Conservation (phyloP, 2,329 filamentous ascomycete species). For the Fusarium luffae region DNA sequence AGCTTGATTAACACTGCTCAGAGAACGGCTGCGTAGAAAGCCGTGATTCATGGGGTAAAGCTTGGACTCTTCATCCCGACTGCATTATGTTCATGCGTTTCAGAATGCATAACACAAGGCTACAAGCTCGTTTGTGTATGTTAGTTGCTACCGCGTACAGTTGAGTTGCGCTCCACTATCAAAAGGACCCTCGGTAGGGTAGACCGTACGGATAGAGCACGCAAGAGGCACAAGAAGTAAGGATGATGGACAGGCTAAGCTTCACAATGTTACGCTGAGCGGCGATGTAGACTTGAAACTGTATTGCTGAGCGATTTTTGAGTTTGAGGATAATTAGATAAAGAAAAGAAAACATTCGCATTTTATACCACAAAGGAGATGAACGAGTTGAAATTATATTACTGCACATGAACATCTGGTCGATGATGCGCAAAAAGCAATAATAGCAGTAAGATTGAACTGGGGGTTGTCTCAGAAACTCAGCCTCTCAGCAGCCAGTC, state of each 20-base stretch:
- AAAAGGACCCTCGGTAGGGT: constrained; percentile 17
- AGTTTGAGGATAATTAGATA: not conserved
- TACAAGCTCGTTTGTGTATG: constrained; percentile 7
- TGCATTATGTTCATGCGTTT: constrained; percentile 19
- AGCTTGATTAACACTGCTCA: not conserved
- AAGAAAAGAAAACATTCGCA: constrained; percentile 2
- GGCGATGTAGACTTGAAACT: constrained; percentile 27
- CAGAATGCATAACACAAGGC: not conserved
- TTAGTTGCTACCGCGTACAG: not conserved
- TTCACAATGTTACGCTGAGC: constrained; percentile 35
- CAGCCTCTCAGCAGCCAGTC: constrained; percentile 20
- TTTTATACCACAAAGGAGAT: not conserved
- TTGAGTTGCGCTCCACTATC: not conserved
- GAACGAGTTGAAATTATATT: not conserved
- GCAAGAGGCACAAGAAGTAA: constrained; percentile 26
- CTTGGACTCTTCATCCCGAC: not conserved
- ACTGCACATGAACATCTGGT: not conserved
- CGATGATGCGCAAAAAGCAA: constrained; percentile 5
- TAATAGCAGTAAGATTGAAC: constrained; percentile 5
- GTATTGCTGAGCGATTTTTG: constrained; percentile 8
- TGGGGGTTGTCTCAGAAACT: constrained; percentile 28
- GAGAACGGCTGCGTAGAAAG: not conserved
- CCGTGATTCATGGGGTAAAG: not conserved
- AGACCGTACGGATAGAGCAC: constrained; percentile 7
- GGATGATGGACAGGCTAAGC: constrained; percentile 16